Evolutionary conservation across 352 stramenopile genomes (phyloP).

Genomic region (Phytophthora brassicae): DNA sequence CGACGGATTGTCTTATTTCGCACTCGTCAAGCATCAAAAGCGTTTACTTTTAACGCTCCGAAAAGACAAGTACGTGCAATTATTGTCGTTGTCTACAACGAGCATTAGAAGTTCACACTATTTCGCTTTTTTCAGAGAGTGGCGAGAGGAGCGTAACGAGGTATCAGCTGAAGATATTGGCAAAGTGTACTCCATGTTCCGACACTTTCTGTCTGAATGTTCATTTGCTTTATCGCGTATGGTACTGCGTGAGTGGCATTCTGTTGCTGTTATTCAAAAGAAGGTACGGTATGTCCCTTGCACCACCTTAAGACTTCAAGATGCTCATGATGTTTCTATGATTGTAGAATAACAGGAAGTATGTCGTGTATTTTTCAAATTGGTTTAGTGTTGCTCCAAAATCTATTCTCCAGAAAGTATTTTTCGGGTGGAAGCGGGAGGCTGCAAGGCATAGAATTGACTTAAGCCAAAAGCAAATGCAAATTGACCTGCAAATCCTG

Average conservation of each 20-base stretch:
- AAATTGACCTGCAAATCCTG: slow-evolving; percentile 36
- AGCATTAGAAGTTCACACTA: not conserved
- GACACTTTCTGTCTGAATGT: slow-evolving; percentile 52
- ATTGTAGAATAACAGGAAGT: slow-evolving; percentile 67
- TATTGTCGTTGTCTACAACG: not conserved
- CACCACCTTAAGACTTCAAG: not conserved
- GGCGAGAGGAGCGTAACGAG: slow-evolving; percentile 50
- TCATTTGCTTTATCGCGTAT: slow-evolving; percentile 45
- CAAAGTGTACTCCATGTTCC: slow-evolving; percentile 58
- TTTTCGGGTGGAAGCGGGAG: slow-evolving; percentile 52
- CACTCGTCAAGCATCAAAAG: slow-evolving; percentile 65
- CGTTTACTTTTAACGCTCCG: slow-evolving; percentile 49
- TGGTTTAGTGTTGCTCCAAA: slow-evolving; percentile 68
- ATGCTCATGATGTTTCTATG: not conserved
- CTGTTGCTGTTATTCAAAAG: slow-evolving; percentile 54
- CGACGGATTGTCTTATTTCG: slow-evolving; percentile 53
- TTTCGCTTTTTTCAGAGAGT: slow-evolving; percentile 22
- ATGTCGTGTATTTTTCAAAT: slow-evolving; percentile 67
- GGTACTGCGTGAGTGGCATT: slow-evolving; percentile 74
- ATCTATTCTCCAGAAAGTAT: slow-evolving; percentile 54
- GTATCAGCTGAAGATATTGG: slow-evolving; percentile 58
- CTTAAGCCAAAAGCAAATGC: slow-evolving; percentile 41
- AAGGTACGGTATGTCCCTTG: slow-evolving; percentile 38
- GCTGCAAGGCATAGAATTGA: slow-evolving; percentile 29
- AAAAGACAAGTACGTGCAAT: slow-evolving; percentile 45